Conservation (phyloP, 1,139 yeast genomes). For the Suhomyces taliae region DNA sequence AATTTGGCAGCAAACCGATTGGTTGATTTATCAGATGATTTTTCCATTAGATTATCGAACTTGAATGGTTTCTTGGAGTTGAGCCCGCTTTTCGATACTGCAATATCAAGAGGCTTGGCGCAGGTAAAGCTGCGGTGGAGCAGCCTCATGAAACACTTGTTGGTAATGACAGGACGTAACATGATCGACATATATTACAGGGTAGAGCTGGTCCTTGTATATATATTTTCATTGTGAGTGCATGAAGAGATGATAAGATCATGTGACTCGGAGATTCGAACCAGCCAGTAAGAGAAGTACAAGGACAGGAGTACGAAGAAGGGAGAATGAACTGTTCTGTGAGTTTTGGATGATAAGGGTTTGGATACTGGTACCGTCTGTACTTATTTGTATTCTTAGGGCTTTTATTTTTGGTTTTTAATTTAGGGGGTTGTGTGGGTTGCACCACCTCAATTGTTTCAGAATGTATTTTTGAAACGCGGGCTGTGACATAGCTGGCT, state of each 20-base stretch:
- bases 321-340: too few species aligned
- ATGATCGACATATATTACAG: neutral
- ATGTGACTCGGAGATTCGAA: neutral
- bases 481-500: too few species aligned
- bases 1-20: conserved; percentile 13
- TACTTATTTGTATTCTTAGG: too few species aligned
- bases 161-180: conserved; percentile 1
- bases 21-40: conserved; percentile 2
- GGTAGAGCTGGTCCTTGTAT: neutral
- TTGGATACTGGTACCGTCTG: too few species aligned
- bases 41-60: conserved; percentile 5
- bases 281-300: too few species aligned
- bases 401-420: too few species aligned
- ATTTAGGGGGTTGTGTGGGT: too few species aligned
- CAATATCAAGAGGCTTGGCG: conserved; percentile 8
- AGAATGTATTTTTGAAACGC: too few species aligned
- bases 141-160: conserved; percentile 4
- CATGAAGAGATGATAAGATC: neutral
- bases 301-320: too few species aligned
- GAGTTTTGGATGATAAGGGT: too few species aligned
- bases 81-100: neutral
- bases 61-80: conserved; percentile 4
- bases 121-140: conserved; percentile 2
- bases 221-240: neutral
- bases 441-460: too few species aligned